Conservation (phyloP, 495 filamentous ascomycete genomes). For the Sordaria brevicollis region DNA sequence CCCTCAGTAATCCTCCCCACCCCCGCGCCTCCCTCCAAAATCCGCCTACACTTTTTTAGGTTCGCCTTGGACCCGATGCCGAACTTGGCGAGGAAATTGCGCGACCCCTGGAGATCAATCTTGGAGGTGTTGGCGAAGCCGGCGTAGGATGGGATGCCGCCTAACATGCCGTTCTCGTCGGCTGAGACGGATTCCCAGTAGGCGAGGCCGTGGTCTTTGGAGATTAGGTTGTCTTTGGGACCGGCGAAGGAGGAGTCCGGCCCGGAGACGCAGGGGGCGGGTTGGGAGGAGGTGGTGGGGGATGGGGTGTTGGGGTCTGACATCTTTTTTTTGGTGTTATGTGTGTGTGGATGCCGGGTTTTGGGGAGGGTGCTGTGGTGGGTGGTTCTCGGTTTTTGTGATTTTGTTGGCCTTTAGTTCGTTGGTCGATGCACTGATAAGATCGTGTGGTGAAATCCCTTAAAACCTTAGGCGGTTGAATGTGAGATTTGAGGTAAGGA, state of each 20-base stretch:
- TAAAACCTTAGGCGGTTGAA: too few species aligned
- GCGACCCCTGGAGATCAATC: constrained; percentile 68
- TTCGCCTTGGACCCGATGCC: constrained; percentile 36
- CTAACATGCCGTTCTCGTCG: constrained; percentile 72
- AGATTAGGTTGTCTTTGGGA: constrained; percentile 41
- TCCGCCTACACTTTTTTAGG: constrained; percentile 15
- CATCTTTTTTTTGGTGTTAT: too few species aligned
- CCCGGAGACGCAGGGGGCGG: background rate
- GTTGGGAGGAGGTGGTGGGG: background rate
- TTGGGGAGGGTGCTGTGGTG: too few species aligned
- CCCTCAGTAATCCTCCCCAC: constrained; percentile 48
- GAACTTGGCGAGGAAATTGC: constrained; percentile 67
- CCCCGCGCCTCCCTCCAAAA: constrained; percentile 46
- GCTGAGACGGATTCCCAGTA: constrained; percentile 73
- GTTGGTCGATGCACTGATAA: too few species aligned
- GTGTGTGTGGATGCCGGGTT: too few species aligned
- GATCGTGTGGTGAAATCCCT: too few species aligned
- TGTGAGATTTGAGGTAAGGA: too few species aligned
- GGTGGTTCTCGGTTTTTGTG: too few species aligned
- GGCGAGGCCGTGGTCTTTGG: constrained; percentile 38
- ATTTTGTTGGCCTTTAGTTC: too few species aligned
- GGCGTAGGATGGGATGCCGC: constrained; percentile 48
- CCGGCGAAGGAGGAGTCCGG: background rate
- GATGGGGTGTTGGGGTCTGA: too few species aligned
- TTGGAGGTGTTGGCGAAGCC: constrained; percentile 45